Evolutionary conservation across 2,329 filamentous ascomycete species (phyloP), one percentile per base, ranked within the genome.

Genomic region (Sporothrix globosa): DNA sequence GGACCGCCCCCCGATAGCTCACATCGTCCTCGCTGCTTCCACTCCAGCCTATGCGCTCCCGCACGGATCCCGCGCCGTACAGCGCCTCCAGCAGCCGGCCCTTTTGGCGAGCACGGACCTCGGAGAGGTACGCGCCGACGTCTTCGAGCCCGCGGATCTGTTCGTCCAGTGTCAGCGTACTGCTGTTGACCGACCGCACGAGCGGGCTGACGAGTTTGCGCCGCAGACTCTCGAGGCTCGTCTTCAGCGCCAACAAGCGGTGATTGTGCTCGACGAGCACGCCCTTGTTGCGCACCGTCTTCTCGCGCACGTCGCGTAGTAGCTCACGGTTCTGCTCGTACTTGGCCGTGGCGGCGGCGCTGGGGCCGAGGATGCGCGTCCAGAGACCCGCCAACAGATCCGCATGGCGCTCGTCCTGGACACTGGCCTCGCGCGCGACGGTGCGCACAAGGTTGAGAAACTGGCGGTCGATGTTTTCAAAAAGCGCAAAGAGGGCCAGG

Each of bases 301-400:
- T 91, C 71, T 91, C 88, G 73, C 93, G 89, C 70, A 98, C 91
- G 74, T 90, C 91, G 66, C 86, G 87, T 30, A 98, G 87, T 0
- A 97, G 84, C 66, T 89, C 85, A 73, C 91, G 90, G 83, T 98
- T 98, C 81, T 92, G 92, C 79, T 97, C 93, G 80, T 93, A 97
- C 79, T 97, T 97, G 77, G 88, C 87, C n/a, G 97, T 85, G 74
- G 90, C 86, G 58, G 85, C 85, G 9, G 91, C 89, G 76, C 92
- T 91, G 52, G 91, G 85, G 1, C 93, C 94, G 0, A 97, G 88
- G 27, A 97, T 88, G 61, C 90, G 89, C 2, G 92, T 91, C 95
- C 95, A 98, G 10, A 97, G 86, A 2, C 89, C 91, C 2, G 90
- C 90, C 56, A 97, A 89, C 76, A 96, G 86, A 76, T 97, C 93